Percentiles rank a stretch among this genome's conserved stretches.
These are phyloP conservation scores for Malassezia arunalokei DNA, from an alignment of 1,284 basidiomycete genomes.

Conservation along the genomic window DNA sequence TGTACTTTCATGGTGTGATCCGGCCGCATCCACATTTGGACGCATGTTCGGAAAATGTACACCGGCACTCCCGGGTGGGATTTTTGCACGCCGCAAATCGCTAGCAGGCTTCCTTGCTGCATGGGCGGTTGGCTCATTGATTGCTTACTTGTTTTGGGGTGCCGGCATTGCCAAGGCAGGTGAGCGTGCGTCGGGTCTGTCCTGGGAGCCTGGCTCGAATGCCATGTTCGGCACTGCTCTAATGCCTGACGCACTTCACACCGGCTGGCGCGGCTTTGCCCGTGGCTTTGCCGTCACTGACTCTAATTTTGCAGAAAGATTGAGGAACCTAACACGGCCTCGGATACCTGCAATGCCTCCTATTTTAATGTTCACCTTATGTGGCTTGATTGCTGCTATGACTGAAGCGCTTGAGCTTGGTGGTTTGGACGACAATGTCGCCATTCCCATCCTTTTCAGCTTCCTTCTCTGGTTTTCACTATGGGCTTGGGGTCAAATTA, in stretches of 20 bases:
- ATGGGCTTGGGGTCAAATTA: conserved; percentile 27
- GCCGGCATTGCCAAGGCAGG: conserved; percentile 30
- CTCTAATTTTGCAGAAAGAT: background rate
- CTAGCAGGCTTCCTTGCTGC: conserved; percentile 83
- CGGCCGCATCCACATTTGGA: conserved; percentile 82
- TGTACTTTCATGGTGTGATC: conserved; percentile 85
- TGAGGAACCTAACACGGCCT: background rate
- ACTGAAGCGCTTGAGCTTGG: conserved; percentile 59
- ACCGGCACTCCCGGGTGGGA: conserved; percentile 61
- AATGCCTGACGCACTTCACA: conserved; percentile 17
- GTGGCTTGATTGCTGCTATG: conserved; percentile 45
- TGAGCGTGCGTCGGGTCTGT: conserved; percentile 28
- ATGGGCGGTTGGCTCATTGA: conserved; percentile 60
- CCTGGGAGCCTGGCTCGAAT: conserved; percentile 20
- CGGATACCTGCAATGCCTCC: conserved; percentile 25
- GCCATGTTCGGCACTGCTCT: conserved; percentile 28
- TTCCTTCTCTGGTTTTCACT: conserved; percentile 57
- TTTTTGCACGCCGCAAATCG: conserved; percentile 71
- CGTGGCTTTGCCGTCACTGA: conserved; percentile 18
- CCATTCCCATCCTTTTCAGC: conserved; percentile 78
- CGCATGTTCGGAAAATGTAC: conserved; percentile 69
- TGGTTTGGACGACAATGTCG: conserved; percentile 80
- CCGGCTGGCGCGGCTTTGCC: conserved; percentile 26
- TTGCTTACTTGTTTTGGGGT: conserved; percentile 67
- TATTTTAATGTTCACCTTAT: conserved; percentile 22